phyloP scores from a whole-genome alignment of 345 rosid genomes.

The Pistacia vera region DNA sequence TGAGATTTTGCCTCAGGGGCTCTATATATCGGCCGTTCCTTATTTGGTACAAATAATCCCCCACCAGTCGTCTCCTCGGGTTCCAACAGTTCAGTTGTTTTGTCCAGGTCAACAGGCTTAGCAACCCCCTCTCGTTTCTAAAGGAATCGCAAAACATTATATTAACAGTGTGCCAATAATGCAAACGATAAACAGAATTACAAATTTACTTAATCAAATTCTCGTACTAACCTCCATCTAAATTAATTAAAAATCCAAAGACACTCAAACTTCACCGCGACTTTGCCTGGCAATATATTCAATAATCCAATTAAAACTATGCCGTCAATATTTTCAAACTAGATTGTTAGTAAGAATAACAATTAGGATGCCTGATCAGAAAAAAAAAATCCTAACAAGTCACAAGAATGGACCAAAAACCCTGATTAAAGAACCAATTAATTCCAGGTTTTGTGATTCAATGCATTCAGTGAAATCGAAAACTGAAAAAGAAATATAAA shows the following conservation, averaged over 20 bases:
- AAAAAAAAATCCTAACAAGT: neutral
- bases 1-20: conserved; percentile 55
- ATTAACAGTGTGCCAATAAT: neutral
- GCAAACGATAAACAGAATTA: neutral
- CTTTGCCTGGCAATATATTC: neutral
- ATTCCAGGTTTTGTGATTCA: neutral
- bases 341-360: too few relatives aligned
- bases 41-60: conserved; percentile 39
- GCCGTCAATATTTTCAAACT: too few relatives aligned
- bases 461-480: neutral
- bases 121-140: conserved; percentile 13
- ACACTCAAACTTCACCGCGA: neutral
- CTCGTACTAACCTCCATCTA: conserved; percentile 9
- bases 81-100: conserved; percentile 33
- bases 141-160: neutral
- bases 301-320: neutral
- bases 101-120: conserved; percentile 34
- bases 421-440: neutral
- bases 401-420: neutral
- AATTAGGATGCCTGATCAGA: neutral
- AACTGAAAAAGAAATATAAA: neutral
- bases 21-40: conserved; percentile 53
- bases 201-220: neutral
- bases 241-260: conserved; percentile 5
- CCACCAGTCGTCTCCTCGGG: conserved; percentile 37